phyloP scores from a whole-genome alignment of 2,329 filamentous ascomycete genomes.

The Alternaria arbusti region DNA sequence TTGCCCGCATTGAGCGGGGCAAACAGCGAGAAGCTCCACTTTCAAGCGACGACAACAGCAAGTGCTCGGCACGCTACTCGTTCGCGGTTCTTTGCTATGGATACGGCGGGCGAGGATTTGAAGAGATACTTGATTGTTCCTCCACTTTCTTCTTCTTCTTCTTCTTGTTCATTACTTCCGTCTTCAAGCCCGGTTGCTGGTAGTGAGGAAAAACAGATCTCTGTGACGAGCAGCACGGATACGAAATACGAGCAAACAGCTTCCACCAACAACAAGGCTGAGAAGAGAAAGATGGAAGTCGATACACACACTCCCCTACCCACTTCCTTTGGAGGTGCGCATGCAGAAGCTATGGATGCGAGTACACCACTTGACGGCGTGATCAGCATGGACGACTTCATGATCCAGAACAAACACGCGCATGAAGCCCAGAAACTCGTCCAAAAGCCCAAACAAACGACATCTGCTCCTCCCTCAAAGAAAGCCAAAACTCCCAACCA shows the following conservation, averaged over 20 bases:
- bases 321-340: neutral
- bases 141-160: neutral
- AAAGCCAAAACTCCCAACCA: conserved; percentile 2
- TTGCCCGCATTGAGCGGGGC: neutral
- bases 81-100: conserved; percentile 5
- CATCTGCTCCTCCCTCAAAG: conserved; percentile 3
- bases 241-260: neutral
- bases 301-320: conserved; percentile 2
- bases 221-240: neutral
- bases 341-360: neutral
- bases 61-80: conserved; percentile 3
- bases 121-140: conserved; percentile 26
- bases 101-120: conserved; percentile 25
- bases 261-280: neutral
- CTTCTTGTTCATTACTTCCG: conserved; percentile 22
- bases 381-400: conserved; percentile 29
- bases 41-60: conserved; percentile 1
- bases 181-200: conserved; percentile 7
- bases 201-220: neutral
- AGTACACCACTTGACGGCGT: conserved; percentile 6
- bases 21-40: neutral
- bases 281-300: conserved; percentile 14
- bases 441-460: conserved; percentile 7
- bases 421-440: conserved; percentile 12
- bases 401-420: conserved; percentile 12